Percentiles rank a stretch among this genome's conserved stretches.
These are phyloP conservation scores for Taphrina flavorubra DNA, from an alignment of 1,139 yeast species.

Conservation along the genomic window DNA sequence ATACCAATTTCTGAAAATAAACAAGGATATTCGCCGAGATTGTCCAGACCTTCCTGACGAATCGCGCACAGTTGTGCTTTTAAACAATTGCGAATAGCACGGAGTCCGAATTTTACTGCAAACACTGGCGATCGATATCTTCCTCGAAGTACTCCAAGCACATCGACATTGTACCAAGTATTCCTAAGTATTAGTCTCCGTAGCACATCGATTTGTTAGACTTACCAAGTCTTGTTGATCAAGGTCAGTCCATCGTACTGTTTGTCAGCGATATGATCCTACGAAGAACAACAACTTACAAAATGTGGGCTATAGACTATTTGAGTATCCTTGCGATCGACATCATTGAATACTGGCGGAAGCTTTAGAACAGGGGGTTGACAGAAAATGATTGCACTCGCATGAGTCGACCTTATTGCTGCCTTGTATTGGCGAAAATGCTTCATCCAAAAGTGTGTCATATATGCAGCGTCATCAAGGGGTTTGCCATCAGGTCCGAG, in stretches of 20 bases:
- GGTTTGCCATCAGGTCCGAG: conserved; percentile 54
- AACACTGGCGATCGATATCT: conserved; percentile 74
- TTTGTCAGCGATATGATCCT: not conserved
- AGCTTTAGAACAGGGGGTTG: conserved; percentile 84
- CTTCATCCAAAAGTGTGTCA: conserved; percentile 64
- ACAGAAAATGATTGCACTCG: conserved; percentile 63
- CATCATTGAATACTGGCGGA: conserved; percentile 70
- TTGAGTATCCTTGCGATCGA: conserved; percentile 61
- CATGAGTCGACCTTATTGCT: conserved; percentile 57
- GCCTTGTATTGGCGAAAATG: conserved; percentile 59
- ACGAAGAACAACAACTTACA: not conserved
- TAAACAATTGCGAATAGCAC: conserved; percentile 62
- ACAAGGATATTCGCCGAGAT: conserved; percentile 55
- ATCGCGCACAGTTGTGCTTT: conserved; percentile 69
- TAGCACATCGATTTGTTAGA: no score
- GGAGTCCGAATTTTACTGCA: conserved; percentile 80
- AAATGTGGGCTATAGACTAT: conserved; percentile 85
- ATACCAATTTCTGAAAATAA: conserved; percentile 94
- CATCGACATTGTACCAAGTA: conserved; percentile 69
- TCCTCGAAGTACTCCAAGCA: conserved; percentile 85
- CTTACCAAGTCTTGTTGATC: conserved; percentile 81
- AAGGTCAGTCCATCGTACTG: conserved; percentile 86
- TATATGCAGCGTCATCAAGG: conserved; percentile 61
- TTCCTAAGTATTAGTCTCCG: conserved; percentile 43
- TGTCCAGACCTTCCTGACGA: conserved; percentile 61